Percentiles rank a stretch among this genome's conserved stretches.
Evolutionary conservation across 1,284 basidiomycete genomes (phyloP).

Genomic region (Moesziomyces aphidis): DNA sequence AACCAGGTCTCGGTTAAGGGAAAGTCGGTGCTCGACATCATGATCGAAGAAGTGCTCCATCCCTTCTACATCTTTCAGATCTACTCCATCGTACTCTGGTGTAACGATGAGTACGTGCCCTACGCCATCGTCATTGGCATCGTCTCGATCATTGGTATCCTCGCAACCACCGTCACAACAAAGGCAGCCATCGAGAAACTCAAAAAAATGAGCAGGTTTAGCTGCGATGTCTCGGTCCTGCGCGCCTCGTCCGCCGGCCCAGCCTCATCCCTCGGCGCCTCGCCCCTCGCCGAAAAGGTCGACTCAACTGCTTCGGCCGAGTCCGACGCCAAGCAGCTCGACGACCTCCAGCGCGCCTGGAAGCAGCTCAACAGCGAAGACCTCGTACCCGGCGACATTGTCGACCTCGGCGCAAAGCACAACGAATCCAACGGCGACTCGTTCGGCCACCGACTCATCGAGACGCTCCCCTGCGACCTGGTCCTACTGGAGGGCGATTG

Average conservation of each 20-base stretch:
- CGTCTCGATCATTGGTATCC: constrained; percentile 47
- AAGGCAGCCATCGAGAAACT: constrained; percentile 39
- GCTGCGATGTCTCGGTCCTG: constrained; percentile 29
- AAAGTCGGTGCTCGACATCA: constrained; percentile 29
- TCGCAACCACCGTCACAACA: constrained; percentile 44
- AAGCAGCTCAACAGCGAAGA: constrained; percentile 24
- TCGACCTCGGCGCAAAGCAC: constrained; percentile 23
- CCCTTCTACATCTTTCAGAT: constrained; percentile 57
- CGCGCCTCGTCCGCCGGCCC: neutral
- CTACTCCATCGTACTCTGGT: constrained; percentile 48
- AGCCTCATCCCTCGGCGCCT: neutral
- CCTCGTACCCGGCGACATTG: constrained; percentile 53
- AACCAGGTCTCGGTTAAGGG: constrained; percentile 46
- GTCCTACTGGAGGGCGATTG: constrained; percentile 43
- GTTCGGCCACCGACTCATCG: constrained; percentile 22
- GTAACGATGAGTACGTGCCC: constrained; percentile 45
- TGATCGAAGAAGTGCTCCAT: constrained; percentile 48
- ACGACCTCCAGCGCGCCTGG: neutral
- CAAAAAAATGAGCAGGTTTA: constrained; percentile 50
- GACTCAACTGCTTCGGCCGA: neutral
- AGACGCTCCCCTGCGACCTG: constrained; percentile 37
- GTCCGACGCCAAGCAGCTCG: constrained; percentile 6
- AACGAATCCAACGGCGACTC: neutral
- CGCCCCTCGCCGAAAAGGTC: constrained; percentile 10
- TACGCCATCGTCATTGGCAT: constrained; percentile 46